These are phyloP conservation scores for Chenopodium suecicum DNA, from an alignment of 148 eudicot species.

Conservation along the genomic window DNA sequence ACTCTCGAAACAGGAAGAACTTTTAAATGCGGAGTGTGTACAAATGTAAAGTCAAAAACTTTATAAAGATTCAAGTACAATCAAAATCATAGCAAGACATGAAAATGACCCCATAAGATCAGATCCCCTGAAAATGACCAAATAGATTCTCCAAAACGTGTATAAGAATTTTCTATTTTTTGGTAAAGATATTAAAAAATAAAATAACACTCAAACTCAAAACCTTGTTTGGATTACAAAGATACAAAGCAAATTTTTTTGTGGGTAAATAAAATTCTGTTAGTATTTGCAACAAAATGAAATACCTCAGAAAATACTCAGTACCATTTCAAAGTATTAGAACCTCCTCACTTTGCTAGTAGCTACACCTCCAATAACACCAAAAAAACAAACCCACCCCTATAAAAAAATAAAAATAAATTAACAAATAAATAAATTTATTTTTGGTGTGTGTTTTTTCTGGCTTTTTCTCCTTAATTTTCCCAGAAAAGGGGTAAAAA, in stretches of 20 bases:
- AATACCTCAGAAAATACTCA: slow-evolving; percentile 23
- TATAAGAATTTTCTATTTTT: neutral
- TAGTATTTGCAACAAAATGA: slow-evolving; percentile 14
- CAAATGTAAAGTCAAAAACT: neutral
- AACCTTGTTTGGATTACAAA: neutral
- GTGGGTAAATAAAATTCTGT: neutral
- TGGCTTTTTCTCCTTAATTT: slow-evolving; percentile 5
- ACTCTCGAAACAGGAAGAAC: too few relatives aligned
- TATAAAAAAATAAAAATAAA: neutral
- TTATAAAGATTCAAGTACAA: neutral
- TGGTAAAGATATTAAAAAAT: too few relatives aligned
- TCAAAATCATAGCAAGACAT: slow-evolving; percentile 15
- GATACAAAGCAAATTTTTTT: neutral
- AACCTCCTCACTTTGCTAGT: neutral
- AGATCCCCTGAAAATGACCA: slow-evolving; percentile 23
- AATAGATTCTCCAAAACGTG: neutral
- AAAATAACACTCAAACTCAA: neutral
- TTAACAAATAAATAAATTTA: neutral
- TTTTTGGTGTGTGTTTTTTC: too few relatives aligned
- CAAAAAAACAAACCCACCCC: neutral
- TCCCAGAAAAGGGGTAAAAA: neutral
- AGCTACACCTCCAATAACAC: neutral
- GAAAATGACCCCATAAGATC: slow-evolving; percentile 27
- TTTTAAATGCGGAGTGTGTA: too few relatives aligned
- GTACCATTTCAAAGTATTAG: slow-evolving; percentile 21